Conservation (phyloP, 768 basidiomycete species). For the Leccinum olivaceopallidum region DNA sequence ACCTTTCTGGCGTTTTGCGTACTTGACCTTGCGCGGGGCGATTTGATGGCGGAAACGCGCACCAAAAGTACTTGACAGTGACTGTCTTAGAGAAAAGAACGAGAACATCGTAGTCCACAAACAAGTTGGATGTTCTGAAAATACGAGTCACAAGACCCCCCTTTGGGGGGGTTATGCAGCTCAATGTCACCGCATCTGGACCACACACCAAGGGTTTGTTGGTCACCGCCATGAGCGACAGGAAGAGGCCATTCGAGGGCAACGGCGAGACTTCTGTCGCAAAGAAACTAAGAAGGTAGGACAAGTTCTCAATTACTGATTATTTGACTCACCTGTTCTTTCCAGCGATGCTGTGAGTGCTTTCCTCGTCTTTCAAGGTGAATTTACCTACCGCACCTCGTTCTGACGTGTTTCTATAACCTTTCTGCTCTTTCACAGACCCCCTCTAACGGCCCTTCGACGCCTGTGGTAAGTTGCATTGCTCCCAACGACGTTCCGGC, state of each 20-base stretch:
- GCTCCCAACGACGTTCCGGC: neutral
- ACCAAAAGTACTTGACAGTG: constrained; percentile 16
- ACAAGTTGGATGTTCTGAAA: neutral
- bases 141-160: constrained; percentile 19
- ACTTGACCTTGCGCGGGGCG: constrained; percentile 81
- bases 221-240: constrained; percentile 57
- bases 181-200: neutral
- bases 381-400: constrained; percentile 53
- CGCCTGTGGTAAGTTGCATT: constrained; percentile 45
- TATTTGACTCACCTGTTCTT: constrained; percentile 16
- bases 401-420: constrained; percentile 75
- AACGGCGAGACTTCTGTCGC: constrained; percentile 45
- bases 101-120: constrained; percentile 21
- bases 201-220: constrained; percentile 3
- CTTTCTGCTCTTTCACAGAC: constrained; percentile 50
- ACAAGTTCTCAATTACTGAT: constrained; percentile 18
- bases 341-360: constrained; percentile 68
- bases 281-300: constrained; percentile 71
- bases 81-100: constrained; percentile 20
- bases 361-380: constrained; percentile 60
- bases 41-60: constrained; percentile 55
- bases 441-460: constrained; percentile 44
- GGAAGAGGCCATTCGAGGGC: constrained; percentile 61
- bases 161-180: constrained; percentile 13
- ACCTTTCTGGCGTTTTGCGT: constrained; percentile 90